These are phyloP conservation scores for Hypomyces rosellus DNA, from an alignment of 2,329 filamentous ascomycete genomes.

Conservation along the genomic window DNA sequence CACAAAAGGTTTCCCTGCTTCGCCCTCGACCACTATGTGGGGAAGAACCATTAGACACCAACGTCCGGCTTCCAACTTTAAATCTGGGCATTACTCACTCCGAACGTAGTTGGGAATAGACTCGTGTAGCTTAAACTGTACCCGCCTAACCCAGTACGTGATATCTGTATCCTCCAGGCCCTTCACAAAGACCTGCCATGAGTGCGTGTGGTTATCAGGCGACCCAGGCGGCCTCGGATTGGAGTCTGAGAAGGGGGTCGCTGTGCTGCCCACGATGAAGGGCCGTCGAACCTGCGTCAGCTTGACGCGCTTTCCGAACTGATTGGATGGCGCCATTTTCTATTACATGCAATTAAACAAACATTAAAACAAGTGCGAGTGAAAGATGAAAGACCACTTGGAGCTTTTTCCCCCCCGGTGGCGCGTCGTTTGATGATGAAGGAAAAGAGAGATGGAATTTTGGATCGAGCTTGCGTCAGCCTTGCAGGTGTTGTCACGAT, in stretches of 20 bases:
- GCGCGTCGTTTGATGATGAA: neutral
- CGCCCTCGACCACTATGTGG: conserved; percentile 59
- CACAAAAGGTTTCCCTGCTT: conserved; percentile 64
- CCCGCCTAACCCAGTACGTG: conserved; percentile 91
- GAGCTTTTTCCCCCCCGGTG: neutral
- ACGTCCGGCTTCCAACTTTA: neutral
- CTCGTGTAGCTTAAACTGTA: conserved; percentile 97
- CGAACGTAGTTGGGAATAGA: conserved; percentile 89
- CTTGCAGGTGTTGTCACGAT: conserved; percentile 8
- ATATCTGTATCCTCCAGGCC: conserved; percentile 86
- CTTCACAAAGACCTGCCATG: conserved; percentile 91
- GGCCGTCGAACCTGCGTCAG: conserved; percentile 58
- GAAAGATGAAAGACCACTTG: neutral
- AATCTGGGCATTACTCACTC: conserved; percentile 42
- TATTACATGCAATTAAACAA: neutral
- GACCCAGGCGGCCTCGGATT: conserved; percentile 71
- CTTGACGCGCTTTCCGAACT: conserved; percentile 57
- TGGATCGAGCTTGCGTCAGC: conserved; percentile 6
- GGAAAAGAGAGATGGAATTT: conserved; percentile 1
- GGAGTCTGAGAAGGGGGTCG: conserved; percentile 70
- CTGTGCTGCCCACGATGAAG: conserved; percentile 73
- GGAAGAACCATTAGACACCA: conserved; percentile 2
- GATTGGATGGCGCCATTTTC: conserved; percentile 53
- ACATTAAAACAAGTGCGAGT: neutral
- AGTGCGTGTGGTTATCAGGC: conserved; percentile 89